A percentile compares a stretch with the other conserved stretches of the same genome.
These are phyloP conservation scores for Dictyostelium intermedium DNA, from an alignment of 78 protist genomes.

Conservation along the genomic window DNA sequence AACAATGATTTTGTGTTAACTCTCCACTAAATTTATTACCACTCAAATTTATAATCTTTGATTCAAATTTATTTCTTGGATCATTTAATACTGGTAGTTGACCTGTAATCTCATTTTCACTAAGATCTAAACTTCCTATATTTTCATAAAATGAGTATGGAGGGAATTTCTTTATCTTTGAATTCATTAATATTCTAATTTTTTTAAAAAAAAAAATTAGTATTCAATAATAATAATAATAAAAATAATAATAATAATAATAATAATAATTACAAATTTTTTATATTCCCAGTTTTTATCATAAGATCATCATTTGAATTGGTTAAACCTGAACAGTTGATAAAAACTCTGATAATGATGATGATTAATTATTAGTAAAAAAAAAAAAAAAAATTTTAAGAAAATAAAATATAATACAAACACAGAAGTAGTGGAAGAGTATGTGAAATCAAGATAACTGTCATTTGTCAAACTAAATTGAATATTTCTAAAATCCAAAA, in stretches of 20 bases:
- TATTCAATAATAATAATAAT: no score
- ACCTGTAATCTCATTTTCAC: background rate
- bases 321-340: background rate
- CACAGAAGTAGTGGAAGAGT: background rate
- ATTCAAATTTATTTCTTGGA: background rate
- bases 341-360: background rate
- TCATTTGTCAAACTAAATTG: background rate
- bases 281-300: background rate
- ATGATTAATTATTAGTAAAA: background rate
- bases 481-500: no score
- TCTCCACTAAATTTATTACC: background rate
- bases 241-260: no score
- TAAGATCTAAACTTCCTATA: background rate
- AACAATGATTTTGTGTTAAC: background rate
- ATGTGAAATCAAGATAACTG: background rate
- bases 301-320: background rate
- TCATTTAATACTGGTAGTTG: background rate
- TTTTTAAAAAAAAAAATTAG: no score
- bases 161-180: background rate
- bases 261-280: no score
- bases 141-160: background rate
- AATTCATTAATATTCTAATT: background rate
- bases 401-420: background rate
- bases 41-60: no score
- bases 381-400: no score